Conservation (phyloP, 1,139 yeast species). For the Taiozyma sp. region DNA sequence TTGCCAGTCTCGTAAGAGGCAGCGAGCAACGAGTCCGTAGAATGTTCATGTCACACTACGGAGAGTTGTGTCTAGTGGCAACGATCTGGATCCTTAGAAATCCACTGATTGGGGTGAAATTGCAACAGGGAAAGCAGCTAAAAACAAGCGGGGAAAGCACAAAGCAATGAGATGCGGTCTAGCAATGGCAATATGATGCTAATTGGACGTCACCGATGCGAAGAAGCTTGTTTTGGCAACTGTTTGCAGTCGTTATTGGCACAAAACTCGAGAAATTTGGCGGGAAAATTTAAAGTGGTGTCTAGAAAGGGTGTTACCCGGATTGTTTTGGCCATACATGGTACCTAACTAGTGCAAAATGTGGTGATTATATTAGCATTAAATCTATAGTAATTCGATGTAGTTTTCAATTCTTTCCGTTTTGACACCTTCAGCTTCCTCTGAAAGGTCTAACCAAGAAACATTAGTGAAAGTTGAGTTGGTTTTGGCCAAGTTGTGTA, state of each 20-base stretch:
- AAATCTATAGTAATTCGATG: conserved; percentile 4
- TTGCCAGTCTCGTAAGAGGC: background rate
- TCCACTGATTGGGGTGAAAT: background rate
- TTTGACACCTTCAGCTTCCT: conserved; percentile 51
- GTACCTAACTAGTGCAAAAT: background rate
- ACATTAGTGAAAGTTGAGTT: conserved; percentile 38
- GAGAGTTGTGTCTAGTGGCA: background rate
- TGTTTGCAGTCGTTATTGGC: background rate
- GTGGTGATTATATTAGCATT: background rate
- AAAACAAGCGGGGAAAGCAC: background rate
- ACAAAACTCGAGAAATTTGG: background rate
- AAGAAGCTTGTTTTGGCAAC: background rate
- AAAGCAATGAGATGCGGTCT: background rate
- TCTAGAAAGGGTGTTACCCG: background rate
- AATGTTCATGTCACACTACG: background rate
- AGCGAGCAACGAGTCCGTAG: background rate
- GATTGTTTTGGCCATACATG: background rate
- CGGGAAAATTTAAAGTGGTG: background rate
- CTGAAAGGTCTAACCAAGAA: conserved; percentile 60
- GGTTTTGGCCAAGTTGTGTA: conserved; percentile 32
- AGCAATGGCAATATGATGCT: background rate
- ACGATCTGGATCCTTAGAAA: background rate
- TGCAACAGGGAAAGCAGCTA: background rate
- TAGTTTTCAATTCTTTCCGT: conserved; percentile 19
- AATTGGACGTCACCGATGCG: background rate